Evolutionary conservation across 2,329 filamentous ascomycete genomes (phyloP), one percentile per base, ranked within the genome.

Genomic region (Ophiostoma tasmaniense): DNA sequence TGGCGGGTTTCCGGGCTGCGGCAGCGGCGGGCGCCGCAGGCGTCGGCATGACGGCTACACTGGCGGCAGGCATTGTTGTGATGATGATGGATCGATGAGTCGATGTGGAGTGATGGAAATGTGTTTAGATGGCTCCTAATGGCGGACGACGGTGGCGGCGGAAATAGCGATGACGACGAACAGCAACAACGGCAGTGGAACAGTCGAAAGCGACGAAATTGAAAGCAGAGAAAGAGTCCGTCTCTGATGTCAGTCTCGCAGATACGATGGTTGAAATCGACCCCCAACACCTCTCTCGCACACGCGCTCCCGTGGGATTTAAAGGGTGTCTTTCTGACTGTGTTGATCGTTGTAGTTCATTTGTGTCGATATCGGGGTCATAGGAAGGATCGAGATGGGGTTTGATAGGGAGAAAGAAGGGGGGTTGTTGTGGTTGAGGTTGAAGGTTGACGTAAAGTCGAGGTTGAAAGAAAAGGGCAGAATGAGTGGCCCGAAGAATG

Each of bases 1-100:
- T 82, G 71, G 90, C 84, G 74, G 89, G 81, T 81, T 96, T 96
- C 80, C 91, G 88, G 76, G 89, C 85, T 75, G 87, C 85, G 77
- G 90, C 85, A 77, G 89, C 86, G 77, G 92, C 28, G 64, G 65
- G 52, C 11, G 87, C 86, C 78, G 87, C 85, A 75, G 87, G 80
- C 77, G 90, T 82, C 75, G 88, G 81, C 74, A 85, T 82, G 75
- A 86, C 84, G 75, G 88, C 87, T 80, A 89, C 86, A 79, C 81
- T 86, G 78, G 89, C 86, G 82, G 86, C 88, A 78, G 89, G 88
- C 89, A 92, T 92, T 74, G 82, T 84, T 74, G 73, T 74, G 75
- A 76, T 80, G 75, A 76, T 74, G 64, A 22, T 67, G 28, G 50
- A 28, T 55, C 22, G 66, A 39, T 61, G 22, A 64, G 37, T 55